These are phyloP conservation scores for Delonix regia DNA, from an alignment of 306 rosid species.

Conservation along the genomic window DNA sequence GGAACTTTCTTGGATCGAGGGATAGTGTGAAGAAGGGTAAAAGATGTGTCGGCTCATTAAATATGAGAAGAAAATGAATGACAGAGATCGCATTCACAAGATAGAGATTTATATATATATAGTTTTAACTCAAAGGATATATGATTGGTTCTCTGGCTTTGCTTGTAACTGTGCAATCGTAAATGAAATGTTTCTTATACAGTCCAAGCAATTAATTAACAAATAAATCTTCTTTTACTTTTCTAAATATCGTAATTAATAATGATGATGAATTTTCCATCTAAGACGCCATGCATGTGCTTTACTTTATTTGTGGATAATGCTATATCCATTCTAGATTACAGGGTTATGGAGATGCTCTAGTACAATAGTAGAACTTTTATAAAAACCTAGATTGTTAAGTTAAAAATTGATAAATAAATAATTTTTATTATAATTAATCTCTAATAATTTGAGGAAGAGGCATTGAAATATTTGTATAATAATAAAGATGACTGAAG, in stretches of 20 bases:
- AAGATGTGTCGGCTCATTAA: constrained; percentile 40
- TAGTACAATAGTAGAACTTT: too few species aligned
- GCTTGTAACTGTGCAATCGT: constrained; percentile 28
- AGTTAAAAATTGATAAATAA: neutral
- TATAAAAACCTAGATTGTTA: too few species aligned
- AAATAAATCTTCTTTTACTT: neutral
- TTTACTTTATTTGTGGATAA: neutral
- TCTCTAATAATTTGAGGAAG: neutral
- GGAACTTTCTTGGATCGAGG: neutral
- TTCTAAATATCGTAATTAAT: neutral
- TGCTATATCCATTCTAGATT: neutral
- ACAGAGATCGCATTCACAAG: constrained; percentile 46
- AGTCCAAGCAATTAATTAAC: neutral
- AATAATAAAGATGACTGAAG: too few species aligned
- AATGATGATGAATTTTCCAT: neutral
- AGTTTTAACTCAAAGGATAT: neutral
- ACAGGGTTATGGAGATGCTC: neutral
- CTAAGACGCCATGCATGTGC: neutral
- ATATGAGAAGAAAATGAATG: constrained; percentile 30
- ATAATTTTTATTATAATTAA: neutral
- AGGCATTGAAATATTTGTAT: neutral
- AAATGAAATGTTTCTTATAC: neutral
- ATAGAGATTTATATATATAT: constrained; percentile 12
- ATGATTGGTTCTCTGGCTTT: constrained; percentile 32
- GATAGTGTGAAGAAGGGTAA: constrained; percentile 28